These are phyloP conservation scores for Aureobasidium sp. DNA, from an alignment of 2,329 filamentous ascomycete species.

Conservation along the genomic window DNA sequence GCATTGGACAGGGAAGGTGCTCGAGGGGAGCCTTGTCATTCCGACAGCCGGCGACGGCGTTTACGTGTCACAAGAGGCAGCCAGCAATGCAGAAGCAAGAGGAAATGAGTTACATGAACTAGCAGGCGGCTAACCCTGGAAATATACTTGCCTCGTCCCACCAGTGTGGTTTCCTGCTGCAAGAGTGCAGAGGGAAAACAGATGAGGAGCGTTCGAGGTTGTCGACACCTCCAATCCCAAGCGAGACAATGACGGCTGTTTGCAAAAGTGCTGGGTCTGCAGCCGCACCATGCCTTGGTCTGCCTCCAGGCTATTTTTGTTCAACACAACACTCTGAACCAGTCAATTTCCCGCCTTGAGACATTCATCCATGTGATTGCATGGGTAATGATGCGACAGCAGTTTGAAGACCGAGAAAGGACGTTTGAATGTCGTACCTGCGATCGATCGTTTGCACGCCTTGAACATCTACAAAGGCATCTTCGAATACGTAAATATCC, in stretches of 20 bases:
- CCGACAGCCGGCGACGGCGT: not conserved
- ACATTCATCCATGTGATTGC: no score
- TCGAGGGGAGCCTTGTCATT: slow-evolving; percentile 1
- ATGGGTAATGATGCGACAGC: no score
- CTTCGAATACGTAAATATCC: no score
- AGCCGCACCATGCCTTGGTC: no score
- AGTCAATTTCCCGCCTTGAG: no score
- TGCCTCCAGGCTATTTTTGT: no score
- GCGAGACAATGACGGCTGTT: not conserved
- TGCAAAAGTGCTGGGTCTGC: not conserved
- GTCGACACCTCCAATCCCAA: not conserved
- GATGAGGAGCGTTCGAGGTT: not conserved
- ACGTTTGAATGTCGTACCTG: no score
- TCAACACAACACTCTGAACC: no score
- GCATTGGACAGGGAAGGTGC: not conserved
- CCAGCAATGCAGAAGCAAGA: not conserved
- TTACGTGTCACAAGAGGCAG: slow-evolving; percentile 8
- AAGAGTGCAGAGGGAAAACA: not conserved
- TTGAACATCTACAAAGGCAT: no score
- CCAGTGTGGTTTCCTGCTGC: not conserved
- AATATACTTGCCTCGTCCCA: not conserved
- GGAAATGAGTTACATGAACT: not conserved
- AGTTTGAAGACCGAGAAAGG: no score
- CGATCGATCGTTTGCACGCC: no score
- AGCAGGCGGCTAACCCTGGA: not conserved